Conservation (phyloP, 768 basidiomycete genomes). For the Tricholoma furcatifolium region DNA sequence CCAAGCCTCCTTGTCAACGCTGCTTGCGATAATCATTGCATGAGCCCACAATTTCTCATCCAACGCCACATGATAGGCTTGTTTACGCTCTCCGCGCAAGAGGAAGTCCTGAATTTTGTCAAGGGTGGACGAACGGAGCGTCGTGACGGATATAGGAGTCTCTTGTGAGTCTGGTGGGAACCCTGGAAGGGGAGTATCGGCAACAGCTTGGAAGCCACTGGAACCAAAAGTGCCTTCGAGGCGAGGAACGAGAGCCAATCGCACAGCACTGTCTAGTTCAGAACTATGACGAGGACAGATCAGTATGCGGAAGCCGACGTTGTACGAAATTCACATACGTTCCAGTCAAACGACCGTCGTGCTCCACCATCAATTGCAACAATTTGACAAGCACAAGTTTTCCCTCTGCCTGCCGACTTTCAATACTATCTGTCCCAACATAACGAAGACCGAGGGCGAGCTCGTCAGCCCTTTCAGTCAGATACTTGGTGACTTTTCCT, state of each 20-base stretch:
- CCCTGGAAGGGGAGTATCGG: conserved; percentile 29
- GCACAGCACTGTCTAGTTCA: conserved; percentile 71
- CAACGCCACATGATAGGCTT: conserved; percentile 86
- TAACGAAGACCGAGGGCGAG: conserved; percentile 77
- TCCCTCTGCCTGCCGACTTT: conserved; percentile 67
- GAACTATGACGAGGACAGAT: conserved; percentile 31
- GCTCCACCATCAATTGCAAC: conserved; percentile 78
- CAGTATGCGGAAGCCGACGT: background rate
- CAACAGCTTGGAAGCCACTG: conserved; percentile 28
- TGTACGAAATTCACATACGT: conserved; percentile 54
- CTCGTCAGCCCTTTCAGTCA: conserved; percentile 74
- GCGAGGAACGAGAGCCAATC: conserved; percentile 67
- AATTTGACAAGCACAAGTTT: conserved; percentile 73
- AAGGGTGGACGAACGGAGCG: conserved; percentile 60
- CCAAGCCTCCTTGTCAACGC: conserved; percentile 92
- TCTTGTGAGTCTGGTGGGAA: conserved; percentile 36
- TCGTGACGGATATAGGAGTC: conserved; percentile 53
- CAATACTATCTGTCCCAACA: conserved; percentile 46
- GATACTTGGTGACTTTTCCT: conserved; percentile 69
- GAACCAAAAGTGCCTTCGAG: conserved; percentile 31
- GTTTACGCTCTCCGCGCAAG: conserved; percentile 78
- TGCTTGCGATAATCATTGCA: conserved; percentile 91
- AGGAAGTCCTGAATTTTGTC: conserved; percentile 80
- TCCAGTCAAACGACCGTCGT: conserved; percentile 85
- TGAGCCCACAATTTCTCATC: conserved; percentile 94